Evolutionary conservation across 371 early-diverging fungal species (phyloP), one percentile per base, ranked within the genome.

Genomic region (Umbelopsis sp.): DNA sequence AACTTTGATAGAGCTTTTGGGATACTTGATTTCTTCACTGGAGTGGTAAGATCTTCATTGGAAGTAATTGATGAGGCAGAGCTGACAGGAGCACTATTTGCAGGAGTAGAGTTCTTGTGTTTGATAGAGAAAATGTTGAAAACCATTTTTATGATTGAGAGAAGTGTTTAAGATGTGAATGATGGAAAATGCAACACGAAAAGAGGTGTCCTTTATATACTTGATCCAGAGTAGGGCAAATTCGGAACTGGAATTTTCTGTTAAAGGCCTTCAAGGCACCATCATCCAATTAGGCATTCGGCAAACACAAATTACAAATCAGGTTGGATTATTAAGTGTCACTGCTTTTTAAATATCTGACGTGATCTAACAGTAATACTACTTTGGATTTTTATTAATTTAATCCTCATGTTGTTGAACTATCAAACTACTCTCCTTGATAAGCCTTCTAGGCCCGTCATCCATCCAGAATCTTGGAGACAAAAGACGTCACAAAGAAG

Each of bases 1-100:
- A 71, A 80, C 69, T 73, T 71, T 20, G 51, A 44, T 35, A 65
- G 32, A 24, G 48, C 20, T 20, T 48, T 38, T 18, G 66, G 37
- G 32, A 48, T 46, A 12, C n/a, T 6, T 44, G 65, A 48, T 22
- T 46, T 65, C 65, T 65, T 48, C 46, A 46, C 7, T 7, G n/a
- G 14, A 16, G 41, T 14, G 37, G 8, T 22, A 32, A 24, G 48
- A 8, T 65, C 48, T 10, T 44, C 65, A 65, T 24, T 24, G 41
- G 65, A 45, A 24, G 44, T 16, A 12, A 22, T 35, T 10, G 57
- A 57, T 35, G 35, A 11, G 12, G 35, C 57, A 57, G 57, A 57
- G 16, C 35, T 35, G 16, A 29, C 7, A 0, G 29, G 35, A 35
- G 57, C 35, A 57, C 35, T 57, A 16, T 18, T 35, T 14, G 35